Base-by-base conservation (phyloP, 2,329 filamentous ascomycete genomes). In the Fusarium sterilihyphosum region DNA sequence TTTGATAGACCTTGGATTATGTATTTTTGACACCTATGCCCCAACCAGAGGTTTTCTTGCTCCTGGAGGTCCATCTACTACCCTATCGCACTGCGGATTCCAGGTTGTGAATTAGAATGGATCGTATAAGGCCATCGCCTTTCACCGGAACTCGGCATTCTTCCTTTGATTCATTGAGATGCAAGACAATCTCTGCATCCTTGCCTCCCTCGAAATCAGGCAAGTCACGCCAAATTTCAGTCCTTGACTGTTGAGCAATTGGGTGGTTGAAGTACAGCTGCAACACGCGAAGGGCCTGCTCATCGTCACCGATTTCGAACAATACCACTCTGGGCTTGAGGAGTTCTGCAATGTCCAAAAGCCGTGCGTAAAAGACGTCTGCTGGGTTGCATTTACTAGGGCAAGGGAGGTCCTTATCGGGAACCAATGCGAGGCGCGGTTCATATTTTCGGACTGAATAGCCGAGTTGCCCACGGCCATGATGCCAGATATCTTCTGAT, bases 371-470 rank as follows among this genome's bases (percentile, higher is more conserved):
- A 80, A 96, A 96, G 4, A 88, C 81, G 61, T 91, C 85, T 65
- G 87, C 85, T 46, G 78, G 79, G 11, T 74, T 65, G 74, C 84
- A 84, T 16, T 77, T 76, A 17, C 65, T 33, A 8, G 83, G 82
- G 16, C 74, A 60, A 17, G 80, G 75, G 8, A 83, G 64, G 49
- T 65, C 65, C 6, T 78, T 65, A 20, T 73, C 72, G 1, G 89
- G 88, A 16, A 98, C 93, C 20, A 98, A 86, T 2, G 96, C 96
- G 18, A 93, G 83, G 73, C 85, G 89, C 8, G 96, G 96, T 82
- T 99, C 96, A 80, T 91, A 94, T 52, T 90, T 90, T 22, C 94
- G 89, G 37, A 98, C 96, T 18, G 93, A 96, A 78, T 93, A 95
- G 13, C 88, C 89, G 50, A 86, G 74, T 38, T 85, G 82, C 22